Evolutionary conservation across 495 filamentous ascomycete species (phyloP).

Genomic region (Ramalina intermedia): DNA sequence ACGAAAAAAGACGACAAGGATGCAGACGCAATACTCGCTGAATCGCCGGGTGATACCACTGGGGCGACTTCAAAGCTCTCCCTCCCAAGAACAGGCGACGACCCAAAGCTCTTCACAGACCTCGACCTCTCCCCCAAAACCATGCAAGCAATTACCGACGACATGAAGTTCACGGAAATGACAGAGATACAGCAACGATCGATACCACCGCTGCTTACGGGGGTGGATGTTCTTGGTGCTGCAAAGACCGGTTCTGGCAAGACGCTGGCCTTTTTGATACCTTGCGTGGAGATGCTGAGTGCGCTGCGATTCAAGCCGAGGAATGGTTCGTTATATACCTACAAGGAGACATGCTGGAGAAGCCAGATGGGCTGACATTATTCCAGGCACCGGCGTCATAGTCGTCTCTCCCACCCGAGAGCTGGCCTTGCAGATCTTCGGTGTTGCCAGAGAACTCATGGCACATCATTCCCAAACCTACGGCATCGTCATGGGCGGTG

Average conservation of each 20-base stretch:
- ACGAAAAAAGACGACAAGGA: background rate
- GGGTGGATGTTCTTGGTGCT: slow-evolving; percentile 86
- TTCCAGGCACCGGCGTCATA: slow-evolving; percentile 43
- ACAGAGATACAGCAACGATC: slow-evolving; percentile 85
- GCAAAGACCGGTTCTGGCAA: slow-evolving; percentile 97
- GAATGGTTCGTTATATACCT: slow-evolving; percentile 26
- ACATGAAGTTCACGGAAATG: slow-evolving; percentile 90
- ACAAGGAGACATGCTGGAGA: slow-evolving; percentile 10
- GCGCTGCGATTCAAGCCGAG: slow-evolving; percentile 77
- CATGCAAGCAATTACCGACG: slow-evolving; percentile 62
- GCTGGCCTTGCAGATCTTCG: slow-evolving; percentile 89
- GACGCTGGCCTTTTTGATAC: slow-evolving; percentile 88
- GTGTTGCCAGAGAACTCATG: slow-evolving; percentile 85
- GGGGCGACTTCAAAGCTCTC: slow-evolving; percentile 34
- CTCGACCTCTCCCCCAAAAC: slow-evolving; percentile 78
- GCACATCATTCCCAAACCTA: slow-evolving; percentile 80
- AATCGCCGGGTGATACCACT: background rate
- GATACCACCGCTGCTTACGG: slow-evolving; percentile 78
- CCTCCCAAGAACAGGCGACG: slow-evolving; percentile 39
- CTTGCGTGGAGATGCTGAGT: slow-evolving; percentile 85
- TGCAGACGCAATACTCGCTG: slow-evolving; percentile 9
- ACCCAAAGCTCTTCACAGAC: slow-evolving; percentile 56
- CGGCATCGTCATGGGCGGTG: slow-evolving; percentile 91
- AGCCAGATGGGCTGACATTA: background rate
- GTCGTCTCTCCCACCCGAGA: slow-evolving; percentile 82